Conservation (phyloP, 1,284 basidiomycete genomes). For the Malassezia nana region DNA sequence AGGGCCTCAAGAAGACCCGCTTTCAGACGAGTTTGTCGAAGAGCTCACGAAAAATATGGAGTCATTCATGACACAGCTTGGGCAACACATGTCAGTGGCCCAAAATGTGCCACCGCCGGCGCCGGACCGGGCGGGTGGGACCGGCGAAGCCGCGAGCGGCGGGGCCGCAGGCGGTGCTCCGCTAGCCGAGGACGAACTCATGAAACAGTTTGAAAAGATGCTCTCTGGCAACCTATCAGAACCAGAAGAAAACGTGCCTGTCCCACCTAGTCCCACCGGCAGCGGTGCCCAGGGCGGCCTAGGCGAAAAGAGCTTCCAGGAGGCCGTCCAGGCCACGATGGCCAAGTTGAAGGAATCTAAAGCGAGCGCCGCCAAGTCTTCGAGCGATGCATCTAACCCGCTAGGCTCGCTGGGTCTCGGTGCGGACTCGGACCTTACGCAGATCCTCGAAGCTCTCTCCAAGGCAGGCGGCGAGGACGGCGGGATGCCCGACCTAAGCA, state of each 20-base stretch:
- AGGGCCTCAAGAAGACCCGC: conserved; percentile 46
- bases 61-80: conserved; percentile 64
- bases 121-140: not conserved
- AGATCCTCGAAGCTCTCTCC: conserved; percentile 49
- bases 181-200: conserved; percentile 36
- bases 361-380: conserved; percentile 50
- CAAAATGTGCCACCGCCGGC: not conserved
- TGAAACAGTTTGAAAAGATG: conserved; percentile 46
- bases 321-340: conserved; percentile 67
- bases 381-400: conserved; percentile 49
- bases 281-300: too few relatives aligned
- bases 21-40: conserved; percentile 56
- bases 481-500: conserved; percentile 53
- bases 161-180: conserved; percentile 16
- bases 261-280: too few relatives aligned
- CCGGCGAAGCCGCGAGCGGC: not conserved
- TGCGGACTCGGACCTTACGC: conserved; percentile 42
- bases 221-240: conserved; percentile 27
- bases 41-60: conserved; percentile 76
- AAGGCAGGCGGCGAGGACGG: conserved; percentile 37
- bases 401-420: conserved; percentile 50
- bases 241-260: conserved; percentile 4
- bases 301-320: conserved; percentile 56
- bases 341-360: conserved; percentile 63
- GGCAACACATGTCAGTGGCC: conserved; percentile 11